phyloP scores from a whole-genome alignment of 495 filamentous ascomycete genomes.

The Xylaria sp. region DNA sequence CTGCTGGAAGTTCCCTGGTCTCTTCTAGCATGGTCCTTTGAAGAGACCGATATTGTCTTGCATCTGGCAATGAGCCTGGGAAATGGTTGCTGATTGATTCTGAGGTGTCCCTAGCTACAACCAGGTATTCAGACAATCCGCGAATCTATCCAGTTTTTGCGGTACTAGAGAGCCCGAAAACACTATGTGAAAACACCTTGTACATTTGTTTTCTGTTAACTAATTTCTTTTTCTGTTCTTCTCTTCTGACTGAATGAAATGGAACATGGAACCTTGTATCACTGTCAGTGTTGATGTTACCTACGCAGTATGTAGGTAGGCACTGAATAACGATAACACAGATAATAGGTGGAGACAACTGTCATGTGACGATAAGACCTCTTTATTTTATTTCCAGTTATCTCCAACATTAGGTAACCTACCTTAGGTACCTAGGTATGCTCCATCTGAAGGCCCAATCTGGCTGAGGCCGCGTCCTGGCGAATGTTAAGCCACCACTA shows the following conservation, averaged over 20 bases:
- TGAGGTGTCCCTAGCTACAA: background rate
- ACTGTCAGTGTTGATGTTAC: background rate
- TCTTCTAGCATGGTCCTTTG: conserved; percentile 3
- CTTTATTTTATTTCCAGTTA: background rate
- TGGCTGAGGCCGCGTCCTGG: background rate
- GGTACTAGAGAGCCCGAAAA: background rate
- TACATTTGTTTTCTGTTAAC: no score
- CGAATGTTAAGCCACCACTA: background rate
- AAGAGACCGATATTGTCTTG: background rate
- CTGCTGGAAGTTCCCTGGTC: background rate
- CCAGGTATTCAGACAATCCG: no score
- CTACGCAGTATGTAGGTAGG: background rate
- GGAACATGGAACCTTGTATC: background rate
- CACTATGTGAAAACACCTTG: background rate
- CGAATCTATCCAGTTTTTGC: background rate
- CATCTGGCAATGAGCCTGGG: background rate
- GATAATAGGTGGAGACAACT: background rate
- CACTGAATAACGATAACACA: no score
- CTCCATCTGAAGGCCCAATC: background rate
- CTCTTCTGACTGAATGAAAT: background rate
- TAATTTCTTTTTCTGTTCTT: no score
- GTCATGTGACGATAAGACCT: conserved; percentile 5
- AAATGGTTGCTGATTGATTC: background rate
- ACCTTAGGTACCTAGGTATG: no score
- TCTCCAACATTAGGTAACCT: background rate